Conservation (phyloP, 2,329 filamentous ascomycete genomes). For the Sphaerostilbella broomeana region DNA sequence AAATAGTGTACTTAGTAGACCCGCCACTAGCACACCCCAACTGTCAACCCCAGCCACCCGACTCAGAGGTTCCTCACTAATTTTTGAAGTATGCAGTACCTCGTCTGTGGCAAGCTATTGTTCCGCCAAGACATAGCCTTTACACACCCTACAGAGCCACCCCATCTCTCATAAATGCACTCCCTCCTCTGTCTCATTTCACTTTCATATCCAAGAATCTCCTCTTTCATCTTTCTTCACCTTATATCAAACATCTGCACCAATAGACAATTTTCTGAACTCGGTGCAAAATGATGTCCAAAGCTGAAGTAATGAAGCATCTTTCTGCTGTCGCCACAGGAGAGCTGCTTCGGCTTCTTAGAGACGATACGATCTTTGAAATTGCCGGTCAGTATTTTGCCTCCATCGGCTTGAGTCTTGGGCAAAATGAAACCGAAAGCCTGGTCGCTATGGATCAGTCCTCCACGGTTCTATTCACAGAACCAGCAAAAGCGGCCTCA, state of each 20-base stretch:
- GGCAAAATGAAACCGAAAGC: neutral
- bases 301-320: slow-evolving; percentile 15
- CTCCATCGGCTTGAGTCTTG: neutral
- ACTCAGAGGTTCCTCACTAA: no score
- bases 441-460: neutral
- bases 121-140: slow-evolving; percentile 1
- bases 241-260: neutral
- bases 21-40: no score
- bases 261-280: neutral
- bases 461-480: neutral
- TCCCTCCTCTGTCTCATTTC: slow-evolving; percentile 1
- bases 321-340: slow-evolving; percentile 14
- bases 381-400: slow-evolving; percentile 17
- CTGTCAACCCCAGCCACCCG: no score
- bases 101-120: no score
- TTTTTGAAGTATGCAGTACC: no score
- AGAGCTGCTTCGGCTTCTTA: slow-evolving; percentile 17
- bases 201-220: neutral
- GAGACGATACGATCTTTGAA: slow-evolving; percentile 18
- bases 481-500: neutral
- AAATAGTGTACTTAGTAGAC: no score
- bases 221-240: neutral
- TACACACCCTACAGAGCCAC: neutral
- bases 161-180: slow-evolving; percentile 3
- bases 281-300: slow-evolving; percentile 14